These are phyloP conservation scores for Colletotrichum lini DNA, from an alignment of 2,329 filamentous ascomycete species.

Conservation along the genomic window DNA sequence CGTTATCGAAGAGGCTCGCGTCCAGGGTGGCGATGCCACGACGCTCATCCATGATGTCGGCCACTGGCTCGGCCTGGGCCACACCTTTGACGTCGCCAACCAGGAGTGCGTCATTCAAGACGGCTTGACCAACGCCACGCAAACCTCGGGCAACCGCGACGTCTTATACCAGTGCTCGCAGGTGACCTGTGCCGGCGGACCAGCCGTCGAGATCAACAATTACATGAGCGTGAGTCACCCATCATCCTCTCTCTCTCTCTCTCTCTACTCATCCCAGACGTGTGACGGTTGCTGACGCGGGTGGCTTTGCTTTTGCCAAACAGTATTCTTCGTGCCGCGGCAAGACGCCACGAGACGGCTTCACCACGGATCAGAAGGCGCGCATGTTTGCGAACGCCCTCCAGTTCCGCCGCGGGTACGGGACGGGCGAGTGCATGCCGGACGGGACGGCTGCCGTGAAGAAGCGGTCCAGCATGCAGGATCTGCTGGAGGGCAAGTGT, in stretches of 20 bases:
- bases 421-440: conserved; percentile 43
- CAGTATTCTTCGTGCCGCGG: conserved; percentile 42
- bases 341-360: conserved; percentile 38
- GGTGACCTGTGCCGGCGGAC: conserved; percentile 30
- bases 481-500: conserved; percentile 45
- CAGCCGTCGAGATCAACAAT: conserved; percentile 42
- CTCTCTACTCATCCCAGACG: not conserved
- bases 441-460: conserved; percentile 20
- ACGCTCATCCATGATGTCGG: conserved; percentile 49
- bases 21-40: conserved; percentile 39
- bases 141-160: conserved; percentile 40
- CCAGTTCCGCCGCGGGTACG: conserved; percentile 45
- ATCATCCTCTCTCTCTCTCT: not conserved
- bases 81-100: conserved; percentile 35
- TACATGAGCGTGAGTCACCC: conserved; percentile 45
- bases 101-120: conserved; percentile 41
- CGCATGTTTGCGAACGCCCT: conserved; percentile 45
- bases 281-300: not conserved
- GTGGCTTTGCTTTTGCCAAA: no score
- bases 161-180: conserved; percentile 43
- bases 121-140: conserved; percentile 44
- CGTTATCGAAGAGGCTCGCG: conserved; percentile 31
- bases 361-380: conserved; percentile 47
- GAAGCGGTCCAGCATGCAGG: conserved; percentile 46
- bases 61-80: conserved; percentile 42